Base-by-base conservation (phyloP, 805 yeast genomes). In the Barnettozyma wickerhamii region DNA sequence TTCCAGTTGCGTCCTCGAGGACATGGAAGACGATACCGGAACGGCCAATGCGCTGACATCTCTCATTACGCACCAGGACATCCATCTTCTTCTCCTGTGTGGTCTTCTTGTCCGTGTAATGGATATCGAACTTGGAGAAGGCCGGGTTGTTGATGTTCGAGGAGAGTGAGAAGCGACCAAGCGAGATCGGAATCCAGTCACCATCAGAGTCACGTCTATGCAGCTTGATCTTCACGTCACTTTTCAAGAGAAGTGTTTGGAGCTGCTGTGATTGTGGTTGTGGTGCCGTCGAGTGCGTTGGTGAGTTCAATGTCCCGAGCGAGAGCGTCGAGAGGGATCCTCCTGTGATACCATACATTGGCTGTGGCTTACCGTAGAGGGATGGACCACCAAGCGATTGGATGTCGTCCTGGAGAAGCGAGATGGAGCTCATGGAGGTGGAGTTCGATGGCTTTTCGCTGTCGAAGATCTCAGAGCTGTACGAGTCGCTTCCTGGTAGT, bases 131-230 rank as follows among this genome's bases (percentile, higher is more conserved):
- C 10, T 47, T 47, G 10, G 56, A 52, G 24, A 30, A 53, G 14
- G 45, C 44, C n/a, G 53, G 55, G 28, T 52, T 48, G 3, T 39
- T 18, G 3, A 53, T 30, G 34, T 46, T 48, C 4, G 59, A 47
- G 9, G 38, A 47, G 2, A 56, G 35, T 4, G 48, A 39, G 20
- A 56, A 47, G 30, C 41, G 43, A 7, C 49, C 58, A 45, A 55
- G 40, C 2, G 55, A 41, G 4, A 53, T 37, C 4, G 60, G 60
- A 14, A 52, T 41, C 58, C 58, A 56, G 19, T 56, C 60, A 20
- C 46, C 51, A 27, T 46, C 47, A 6, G 19, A 17, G 30, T 56
- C 59, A 35, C 37, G 31, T 37, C 49, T 48, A 32, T 56, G 60
- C 17, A 56, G 20, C 41, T 48, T 52, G 3, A 55, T 41, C 37